Evolutionary conservation across 2,329 filamentous ascomycete genomes (phyloP).

Genomic region (Beauveria scarabaeidicola): DNA sequence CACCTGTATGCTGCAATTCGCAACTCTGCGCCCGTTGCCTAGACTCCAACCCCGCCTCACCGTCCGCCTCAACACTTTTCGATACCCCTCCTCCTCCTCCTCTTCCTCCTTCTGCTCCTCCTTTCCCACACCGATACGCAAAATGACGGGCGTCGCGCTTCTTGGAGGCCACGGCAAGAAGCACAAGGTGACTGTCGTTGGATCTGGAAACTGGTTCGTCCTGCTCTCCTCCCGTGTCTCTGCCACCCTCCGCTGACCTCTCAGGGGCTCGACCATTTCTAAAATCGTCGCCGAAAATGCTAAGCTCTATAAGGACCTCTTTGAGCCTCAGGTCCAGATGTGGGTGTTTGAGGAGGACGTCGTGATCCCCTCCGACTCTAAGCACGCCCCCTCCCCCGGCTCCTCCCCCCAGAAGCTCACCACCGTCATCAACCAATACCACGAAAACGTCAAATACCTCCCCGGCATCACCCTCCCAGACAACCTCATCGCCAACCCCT

Average conservation of each 20-base stretch:
- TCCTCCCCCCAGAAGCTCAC: constrained; percentile 79
- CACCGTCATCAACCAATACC: constrained; percentile 76
- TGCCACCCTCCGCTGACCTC: neutral
- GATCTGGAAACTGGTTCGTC: constrained; percentile 87
- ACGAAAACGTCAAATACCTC: constrained; percentile 98
- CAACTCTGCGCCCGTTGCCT: neutral
- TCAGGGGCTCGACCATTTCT: constrained; percentile 88
- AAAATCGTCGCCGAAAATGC: constrained; percentile 96
- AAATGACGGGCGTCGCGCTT: constrained; percentile 23
- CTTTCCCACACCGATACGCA: constrained; percentile 18
- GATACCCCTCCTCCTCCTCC: constrained; percentile 6
- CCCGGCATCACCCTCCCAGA: constrained; percentile 71
- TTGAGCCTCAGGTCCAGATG: constrained; percentile 90
- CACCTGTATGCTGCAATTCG: neutral
- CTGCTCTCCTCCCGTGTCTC: neutral
- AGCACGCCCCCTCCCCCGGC: constrained; percentile 53
- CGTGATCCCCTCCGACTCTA: constrained; percentile 60
- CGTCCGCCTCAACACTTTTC: neutral
- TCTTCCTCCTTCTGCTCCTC: too few relatives aligned
- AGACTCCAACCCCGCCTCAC: constrained; percentile 1
- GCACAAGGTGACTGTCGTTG: constrained; percentile 89
- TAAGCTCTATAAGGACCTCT: constrained; percentile 65
- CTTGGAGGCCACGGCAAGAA: constrained; percentile 53
- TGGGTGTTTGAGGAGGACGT: constrained; percentile 97
- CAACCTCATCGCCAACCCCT: constrained; percentile 80